Evolutionary conservation across 192 early-diverging fungal species (phyloP), one percentile per base, ranked within the genome.

Genomic region (Mortierella hygrophila): DNA sequence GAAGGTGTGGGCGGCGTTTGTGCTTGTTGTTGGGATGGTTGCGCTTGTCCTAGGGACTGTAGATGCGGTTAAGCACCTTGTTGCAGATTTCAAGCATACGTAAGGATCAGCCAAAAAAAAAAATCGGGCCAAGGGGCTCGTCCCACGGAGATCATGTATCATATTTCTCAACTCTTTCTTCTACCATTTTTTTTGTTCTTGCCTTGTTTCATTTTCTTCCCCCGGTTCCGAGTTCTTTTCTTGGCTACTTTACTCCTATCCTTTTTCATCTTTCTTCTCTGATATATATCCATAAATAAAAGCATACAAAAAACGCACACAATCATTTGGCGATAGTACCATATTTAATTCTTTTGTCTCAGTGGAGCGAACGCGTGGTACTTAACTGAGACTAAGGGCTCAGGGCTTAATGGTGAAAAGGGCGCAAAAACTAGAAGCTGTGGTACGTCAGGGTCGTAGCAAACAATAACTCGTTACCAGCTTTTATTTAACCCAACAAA

Each of bases 21-120:
- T 94, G 13, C 70, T 94, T 13, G 47, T 89, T 6, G 79, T 94
- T 18, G 94, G 93, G 1, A 37, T 89, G 8, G 83, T 93, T 38
- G 91, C 89, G 4, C 88, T 88, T 46, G 79, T 92, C 38, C 79
- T 91, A 76, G 93, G 93, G 18, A 90, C 89, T 44, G 78, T 90
- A 35, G 90, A 93, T 74, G 88, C 93, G 0, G 78, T 92, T 69
- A 86, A 86, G 79, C 82, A 89, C 35, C 88, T 93, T 38, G 85
- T 90, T 54, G 78, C 70, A 5, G 93, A 92, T 71, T 72, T 88
- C 60, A 78, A 77, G 38, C 32, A 40, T 9, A 49, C 32, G 49
- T 9, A 49, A 77, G 40, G 26, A 9, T 18, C 3, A 18, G 21
- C n/a, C n/a, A n/a, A n/a, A n/a, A n/a, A n/a, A n/a, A n/a, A n/a